Conservation (phyloP, 495 filamentous ascomycete genomes). For the Alectoria sarmentosa region DNA sequence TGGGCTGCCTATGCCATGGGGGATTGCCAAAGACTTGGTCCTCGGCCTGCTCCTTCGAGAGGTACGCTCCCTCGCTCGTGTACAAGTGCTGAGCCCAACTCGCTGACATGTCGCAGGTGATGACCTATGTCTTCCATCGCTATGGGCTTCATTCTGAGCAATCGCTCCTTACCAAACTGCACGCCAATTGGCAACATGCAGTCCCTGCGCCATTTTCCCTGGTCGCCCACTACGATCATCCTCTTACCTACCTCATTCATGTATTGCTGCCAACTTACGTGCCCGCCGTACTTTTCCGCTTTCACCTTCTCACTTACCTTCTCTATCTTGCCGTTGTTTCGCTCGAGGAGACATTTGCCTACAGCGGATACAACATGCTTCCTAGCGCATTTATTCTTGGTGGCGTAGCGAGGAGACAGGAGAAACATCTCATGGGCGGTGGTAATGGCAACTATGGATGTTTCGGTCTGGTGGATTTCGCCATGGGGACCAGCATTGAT, state of each 20-base stretch:
- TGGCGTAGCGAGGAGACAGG: conserved; percentile 64
- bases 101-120: conserved; percentile 31
- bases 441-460: conserved; percentile 69
- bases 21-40: conserved; percentile 46
- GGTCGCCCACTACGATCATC: conserved; percentile 74
- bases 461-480: conserved; percentile 73
- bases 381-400: conserved; percentile 66
- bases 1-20: conserved; percentile 55
- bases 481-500: conserved; percentile 58
- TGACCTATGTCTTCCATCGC: conserved; percentile 66
- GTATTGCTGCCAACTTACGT: conserved; percentile 67
- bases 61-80: conserved; percentile 31
- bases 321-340: conserved; percentile 60
- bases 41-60: conserved; percentile 48
- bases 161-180: conserved; percentile 37
- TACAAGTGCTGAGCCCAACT: neutral
- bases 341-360: conserved; percentile 67
- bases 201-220: conserved; percentile 56
- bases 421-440: conserved; percentile 54
- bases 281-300: conserved; percentile 57
- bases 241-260: conserved; percentile 59
- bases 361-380: conserved; percentile 68
- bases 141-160: conserved; percentile 53
- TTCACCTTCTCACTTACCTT: conserved; percentile 75
- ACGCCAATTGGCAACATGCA: conserved; percentile 59